Evolutionary conservation across 495 filamentous ascomycete genomes (phyloP), one percentile per base, ranked within the genome.

Genomic region (Xylaria acuta): DNA sequence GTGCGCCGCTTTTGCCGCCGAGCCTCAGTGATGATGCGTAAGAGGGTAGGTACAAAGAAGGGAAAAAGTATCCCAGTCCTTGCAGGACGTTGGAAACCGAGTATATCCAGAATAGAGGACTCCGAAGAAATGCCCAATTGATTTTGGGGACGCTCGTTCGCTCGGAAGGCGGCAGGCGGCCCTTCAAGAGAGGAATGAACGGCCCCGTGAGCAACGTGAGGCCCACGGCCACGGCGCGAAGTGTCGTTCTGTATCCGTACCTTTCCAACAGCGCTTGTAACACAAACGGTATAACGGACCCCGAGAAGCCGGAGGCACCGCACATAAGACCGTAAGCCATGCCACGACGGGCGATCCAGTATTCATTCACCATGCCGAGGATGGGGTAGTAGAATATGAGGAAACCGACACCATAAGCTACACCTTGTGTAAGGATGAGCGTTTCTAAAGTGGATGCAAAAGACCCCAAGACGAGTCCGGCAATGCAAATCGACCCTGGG

Each of bases 261-360:
- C 64, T 71, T 9, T 75, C 67, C 14, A 85, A 71, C 36, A 83
- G 51, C 0, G 73, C 73, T 43, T 81, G 77, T 41, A 83, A 47
- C 34, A 77, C 60, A 43, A 84, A 77, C 6, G 83, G 83, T 49
- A 84, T 75, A 5, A 80, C 68, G 9, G 79, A 54, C 8, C 82
- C 83, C 8, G 75, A 77, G 22, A 80, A 72, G 8, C 83, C 83
- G 22, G 75, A 73, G 9, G 82, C 82, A 32, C 76, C 77, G 53
- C 79, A 82, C 25, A 84, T 75, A 56, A 85, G 62, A 0, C 83
- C 83, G 72, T 82, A 84, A 18, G 83, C 83, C 69, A 84, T 78
- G 0, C 83, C 83, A 14, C 82, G 78, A 12, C 79, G 79, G 56
- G 70, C 54, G 25, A 80, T 74, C 72, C 79, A 65, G 43, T 65